Evolutionary conservation across 2,329 filamentous ascomycete species (phyloP), one percentile per base, ranked within the genome.

Genomic region (Diaporthe sp.): DNA sequence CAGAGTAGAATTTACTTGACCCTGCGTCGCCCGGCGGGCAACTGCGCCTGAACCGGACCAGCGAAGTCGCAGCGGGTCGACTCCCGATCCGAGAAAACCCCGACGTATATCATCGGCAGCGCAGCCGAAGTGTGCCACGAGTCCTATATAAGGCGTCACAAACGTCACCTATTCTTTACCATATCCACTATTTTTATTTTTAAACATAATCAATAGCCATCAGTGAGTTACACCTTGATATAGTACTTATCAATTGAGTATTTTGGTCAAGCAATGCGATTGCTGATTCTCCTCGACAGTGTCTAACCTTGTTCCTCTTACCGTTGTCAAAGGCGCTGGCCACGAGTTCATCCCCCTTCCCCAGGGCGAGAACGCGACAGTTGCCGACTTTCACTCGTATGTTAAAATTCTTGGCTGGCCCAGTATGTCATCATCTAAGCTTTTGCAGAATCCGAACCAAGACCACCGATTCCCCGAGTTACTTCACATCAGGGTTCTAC

Each of bases 301-400:
- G 61, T 67, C 61, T n/a, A 67, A 49, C 6, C 61, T 15, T 67
- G 28, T 67, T 2, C 61, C 61, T 49, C 61, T 67, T 1, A 67
- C 61, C 61, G 9, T 67, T 34, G 12, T 67, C 44, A 67, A 67
- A 12, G 61, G 61, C 19, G 61, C 61, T n/a, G 61, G 61, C 61
- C 44, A 67, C 28, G 61, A 67, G 61, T 67, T 67, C 44, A 67
- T 67, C 5, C 61, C 61, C 61, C 42, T 67, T 9, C 61, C 61
- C 1, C 25, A 67, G 17, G 61, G 61, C 6, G 25, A 49, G 19
- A 67, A 67, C 44, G 61, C 61, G 4, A 67, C 61, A 2, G 61
- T 67, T 34, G 61, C 61, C 7, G 61, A 67, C 0, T 67, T 67
- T 51, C 44, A 67, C 15, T 67, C 61, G 61, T 67, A 49, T 17